Conservation (phyloP, 805 yeast species). For the Ogataea corticis region DNA sequence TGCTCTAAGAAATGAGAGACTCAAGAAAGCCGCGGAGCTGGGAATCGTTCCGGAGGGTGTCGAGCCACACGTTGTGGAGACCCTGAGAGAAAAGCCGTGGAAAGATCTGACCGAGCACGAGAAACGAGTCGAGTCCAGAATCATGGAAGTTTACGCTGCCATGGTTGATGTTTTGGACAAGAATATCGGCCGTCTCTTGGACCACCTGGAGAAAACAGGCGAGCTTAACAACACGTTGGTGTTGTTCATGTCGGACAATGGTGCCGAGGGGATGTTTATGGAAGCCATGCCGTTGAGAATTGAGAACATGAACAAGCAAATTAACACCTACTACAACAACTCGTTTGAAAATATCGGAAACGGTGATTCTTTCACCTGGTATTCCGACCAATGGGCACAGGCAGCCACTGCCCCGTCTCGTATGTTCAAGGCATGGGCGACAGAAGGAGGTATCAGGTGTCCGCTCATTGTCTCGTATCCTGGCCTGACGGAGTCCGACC, state of each 20-base stretch:
- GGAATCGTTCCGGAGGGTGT: constrained; percentile 48
- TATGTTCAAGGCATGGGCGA: constrained; percentile 57
- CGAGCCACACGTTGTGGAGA: constrained; percentile 45
- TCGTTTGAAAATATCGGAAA: constrained; percentile 49
- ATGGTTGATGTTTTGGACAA: constrained; percentile 59
- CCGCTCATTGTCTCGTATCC: constrained; percentile 54
- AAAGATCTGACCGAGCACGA: constrained; percentile 41
- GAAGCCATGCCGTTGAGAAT: constrained; percentile 52
- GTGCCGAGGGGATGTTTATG: constrained; percentile 61
- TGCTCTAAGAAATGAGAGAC: constrained; percentile 40
- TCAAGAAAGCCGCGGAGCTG: constrained; percentile 40
- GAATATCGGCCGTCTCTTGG: constrained; percentile 50
- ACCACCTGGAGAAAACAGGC: constrained; percentile 40
- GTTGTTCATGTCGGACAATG: constrained; percentile 64
- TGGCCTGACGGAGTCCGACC: constrained; percentile 19
- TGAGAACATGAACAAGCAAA: constrained; percentile 27
- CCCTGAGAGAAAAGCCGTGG: constrained; percentile 47
- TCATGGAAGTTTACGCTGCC: constrained; percentile 63
- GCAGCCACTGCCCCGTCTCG: constrained; percentile 59
- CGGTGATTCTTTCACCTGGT: constrained; percentile 48
- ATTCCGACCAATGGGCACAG: constrained; percentile 61
- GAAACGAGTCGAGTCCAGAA: constrained; percentile 38
- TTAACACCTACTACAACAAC: constrained; percentile 43
- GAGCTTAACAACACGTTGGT: constrained; percentile 56
- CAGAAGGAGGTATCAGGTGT: constrained; percentile 62